A percentile compares a stretch with the other conserved stretches of the same genome.
Conservation (phyloP, 192 early-diverging fungal species). For the Chytriomyces sp. region DNA sequence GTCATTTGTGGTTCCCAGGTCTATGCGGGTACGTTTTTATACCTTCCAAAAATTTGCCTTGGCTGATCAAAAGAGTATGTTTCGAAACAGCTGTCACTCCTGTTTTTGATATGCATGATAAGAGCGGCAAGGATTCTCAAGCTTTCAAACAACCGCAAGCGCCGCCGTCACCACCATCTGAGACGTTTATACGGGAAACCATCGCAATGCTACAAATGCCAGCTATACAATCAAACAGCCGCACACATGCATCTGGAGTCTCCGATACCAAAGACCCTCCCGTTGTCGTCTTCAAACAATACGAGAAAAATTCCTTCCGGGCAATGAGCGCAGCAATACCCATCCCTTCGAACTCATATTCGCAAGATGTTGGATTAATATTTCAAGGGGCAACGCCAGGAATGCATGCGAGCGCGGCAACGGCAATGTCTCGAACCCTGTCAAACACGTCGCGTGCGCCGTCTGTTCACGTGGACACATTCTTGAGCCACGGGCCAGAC, state of each 20-base stretch:
- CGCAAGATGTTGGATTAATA: too few species aligned
- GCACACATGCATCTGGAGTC: background rate
- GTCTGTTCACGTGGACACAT: conserved; percentile 18
- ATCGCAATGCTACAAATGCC: background rate
- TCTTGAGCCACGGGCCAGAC: background rate
- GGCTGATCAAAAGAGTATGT: too few species aligned
- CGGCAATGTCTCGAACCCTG: conserved; percentile 4
- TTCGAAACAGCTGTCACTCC: too few species aligned
- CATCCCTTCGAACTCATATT: background rate
- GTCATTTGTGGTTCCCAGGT: too few species aligned
- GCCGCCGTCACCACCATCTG: too few species aligned
- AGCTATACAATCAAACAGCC: background rate
- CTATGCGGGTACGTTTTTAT: too few species aligned
- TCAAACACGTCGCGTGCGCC: conserved; percentile 21
- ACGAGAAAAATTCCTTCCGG: conserved; percentile 11
- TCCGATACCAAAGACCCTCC: background rate
- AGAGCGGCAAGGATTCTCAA: too few species aligned
- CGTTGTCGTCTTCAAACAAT: conserved; percentile 23
- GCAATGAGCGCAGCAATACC: background rate
- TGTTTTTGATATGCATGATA: too few species aligned
- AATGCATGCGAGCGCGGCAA: background rate
- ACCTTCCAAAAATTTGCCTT: too few species aligned
- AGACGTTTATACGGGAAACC: too few species aligned
- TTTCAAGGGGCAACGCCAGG: background rate
- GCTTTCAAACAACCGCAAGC: too few species aligned